Evolutionary conservation across 352 stramenopile species (phyloP).

Genomic region (Globisporangium nunn): DNA sequence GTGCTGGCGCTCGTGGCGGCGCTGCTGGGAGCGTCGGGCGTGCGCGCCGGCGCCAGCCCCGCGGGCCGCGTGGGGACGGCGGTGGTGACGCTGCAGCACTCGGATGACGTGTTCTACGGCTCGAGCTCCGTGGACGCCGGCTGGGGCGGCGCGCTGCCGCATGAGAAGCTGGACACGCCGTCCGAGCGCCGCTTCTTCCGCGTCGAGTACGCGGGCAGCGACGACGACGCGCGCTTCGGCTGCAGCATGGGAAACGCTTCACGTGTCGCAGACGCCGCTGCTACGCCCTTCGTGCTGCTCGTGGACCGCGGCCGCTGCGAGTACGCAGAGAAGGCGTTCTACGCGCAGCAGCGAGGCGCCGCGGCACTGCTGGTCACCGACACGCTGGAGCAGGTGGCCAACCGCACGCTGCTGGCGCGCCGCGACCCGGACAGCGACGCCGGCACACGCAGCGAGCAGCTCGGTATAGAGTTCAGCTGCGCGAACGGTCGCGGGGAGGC

Average conservation of each 20-base stretch:
- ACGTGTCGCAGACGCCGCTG: constrained; percentile 9
- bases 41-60: constrained; percentile 21
- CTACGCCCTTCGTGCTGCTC: constrained; percentile 49
- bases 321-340: constrained; percentile 68
- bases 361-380: constrained; percentile 68
- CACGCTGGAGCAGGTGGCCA: constrained; percentile 63
- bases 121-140: constrained; percentile 34
- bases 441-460: constrained; percentile 14
- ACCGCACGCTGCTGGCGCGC: constrained; percentile 27
- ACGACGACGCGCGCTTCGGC: constrained; percentile 39
- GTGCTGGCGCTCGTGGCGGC: background rate
- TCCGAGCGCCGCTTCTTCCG: constrained; percentile 37
- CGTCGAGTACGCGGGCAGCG: constrained; percentile 38
- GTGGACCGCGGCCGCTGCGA: constrained; percentile 68
- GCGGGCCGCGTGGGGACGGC: constrained; percentile 30
- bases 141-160: constrained; percentile 47
- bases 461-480: constrained; percentile 55
- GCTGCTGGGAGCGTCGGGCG: background rate
- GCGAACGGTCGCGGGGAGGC: constrained; percentile 35
- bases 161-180: constrained; percentile 36
- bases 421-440: constrained; percentile 16
- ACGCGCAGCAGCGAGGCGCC: constrained; percentile 61
- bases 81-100: constrained; percentile 50
- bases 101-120: constrained; percentile 51
- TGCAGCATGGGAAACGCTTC: constrained; percentile 33